Conservation (phyloP, 2,329 filamentous ascomycete species). For the Ophiostoma ulmi region DNA sequence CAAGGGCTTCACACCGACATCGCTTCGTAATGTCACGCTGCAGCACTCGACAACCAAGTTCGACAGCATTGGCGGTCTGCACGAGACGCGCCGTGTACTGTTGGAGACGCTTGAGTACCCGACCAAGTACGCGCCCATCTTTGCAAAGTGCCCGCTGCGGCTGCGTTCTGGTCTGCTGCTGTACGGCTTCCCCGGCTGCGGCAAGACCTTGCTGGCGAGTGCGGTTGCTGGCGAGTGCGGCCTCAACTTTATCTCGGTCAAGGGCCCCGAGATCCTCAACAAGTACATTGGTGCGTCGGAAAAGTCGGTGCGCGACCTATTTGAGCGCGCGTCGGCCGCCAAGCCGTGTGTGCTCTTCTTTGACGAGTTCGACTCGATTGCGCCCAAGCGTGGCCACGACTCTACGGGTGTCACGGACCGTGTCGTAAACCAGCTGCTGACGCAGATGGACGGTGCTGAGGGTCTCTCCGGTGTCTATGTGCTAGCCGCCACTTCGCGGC, state of each 20-base stretch:
- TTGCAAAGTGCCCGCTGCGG: conserved; percentile 91
- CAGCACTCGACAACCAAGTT: conserved; percentile 93
- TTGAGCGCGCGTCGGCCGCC: conserved; percentile 85
- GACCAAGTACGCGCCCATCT: conserved; percentile 96
- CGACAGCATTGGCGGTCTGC: conserved; percentile 82
- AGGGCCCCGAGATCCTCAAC: conserved; percentile 96
- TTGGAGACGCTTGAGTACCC: conserved; percentile 95
- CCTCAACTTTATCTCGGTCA: conserved; percentile 97
- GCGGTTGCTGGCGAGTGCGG: conserved; percentile 97
- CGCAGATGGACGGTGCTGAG: conserved; percentile 98
- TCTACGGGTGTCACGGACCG: conserved; percentile 97
- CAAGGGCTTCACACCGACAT: conserved; percentile 90
- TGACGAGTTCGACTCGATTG: conserved; percentile 97
- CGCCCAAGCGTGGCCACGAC: conserved; percentile 93
- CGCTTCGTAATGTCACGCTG: conserved; percentile 86
- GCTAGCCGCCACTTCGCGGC: conserved; percentile 84
- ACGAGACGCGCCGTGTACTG: conserved; percentile 80
- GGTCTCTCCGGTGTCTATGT: conserved; percentile 94
- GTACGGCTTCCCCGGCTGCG: conserved; percentile 93
- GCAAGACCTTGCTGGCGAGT: conserved; percentile 90
- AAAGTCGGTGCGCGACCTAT: conserved; percentile 91
- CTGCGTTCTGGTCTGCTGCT: conserved; percentile 86
- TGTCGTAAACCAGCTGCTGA: conserved; percentile 95
- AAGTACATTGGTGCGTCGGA: conserved; percentile 98
- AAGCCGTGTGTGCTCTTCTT: conserved; percentile 95